These are phyloP conservation scores for Glonium stellatum DNA, from an alignment of 495 filamentous ascomycete species.

Conservation along the genomic window DNA sequence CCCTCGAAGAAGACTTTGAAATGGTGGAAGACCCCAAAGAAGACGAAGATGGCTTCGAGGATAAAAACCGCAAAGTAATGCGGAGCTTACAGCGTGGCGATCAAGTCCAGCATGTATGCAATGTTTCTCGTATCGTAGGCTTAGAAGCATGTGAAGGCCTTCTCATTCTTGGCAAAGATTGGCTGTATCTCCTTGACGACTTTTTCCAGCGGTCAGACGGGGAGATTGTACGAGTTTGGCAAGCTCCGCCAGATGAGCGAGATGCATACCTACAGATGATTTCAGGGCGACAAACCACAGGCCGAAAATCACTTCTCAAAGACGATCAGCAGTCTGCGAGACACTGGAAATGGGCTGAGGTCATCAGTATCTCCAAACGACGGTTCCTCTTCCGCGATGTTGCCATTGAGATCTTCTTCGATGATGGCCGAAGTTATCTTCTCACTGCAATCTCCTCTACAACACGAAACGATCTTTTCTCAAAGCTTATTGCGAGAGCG, in stretches of 20 bases:
- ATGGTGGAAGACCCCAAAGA: conserved; percentile 83
- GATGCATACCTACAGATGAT: conserved; percentile 95
- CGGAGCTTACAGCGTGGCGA: conserved; percentile 85
- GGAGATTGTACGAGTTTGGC: conserved; percentile 91
- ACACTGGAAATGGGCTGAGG: conserved; percentile 88
- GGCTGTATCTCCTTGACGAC: conserved; percentile 87
- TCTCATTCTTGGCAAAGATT: conserved; percentile 85
- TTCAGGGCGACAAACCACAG: conserved; percentile 49
- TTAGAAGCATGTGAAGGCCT: conserved; percentile 89
- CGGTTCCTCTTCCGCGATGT: conserved; percentile 94
- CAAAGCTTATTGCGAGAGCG: conserved; percentile 65
- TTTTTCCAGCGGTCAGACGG: conserved; percentile 91
- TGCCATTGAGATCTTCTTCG: conserved; percentile 91
- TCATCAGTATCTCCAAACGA: conserved; percentile 94
- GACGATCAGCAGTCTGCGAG: conserved; percentile 68
- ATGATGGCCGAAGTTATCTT: conserved; percentile 90
- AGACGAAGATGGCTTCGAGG: conserved; percentile 80
- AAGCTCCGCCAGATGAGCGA: conserved; percentile 84
- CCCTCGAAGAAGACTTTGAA: conserved; percentile 73
- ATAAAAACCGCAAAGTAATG: conserved; percentile 97
- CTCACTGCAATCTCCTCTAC: conserved; percentile 68
- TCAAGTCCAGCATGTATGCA: conserved; percentile 87
- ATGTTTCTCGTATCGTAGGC: conserved; percentile 87
- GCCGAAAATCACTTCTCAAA: conserved; percentile 50
- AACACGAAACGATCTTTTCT: conserved; percentile 70